Evolutionary conservation across 2,329 filamentous ascomycete genomes (phyloP).

Genomic region (Diplodia intermedia): DNA sequence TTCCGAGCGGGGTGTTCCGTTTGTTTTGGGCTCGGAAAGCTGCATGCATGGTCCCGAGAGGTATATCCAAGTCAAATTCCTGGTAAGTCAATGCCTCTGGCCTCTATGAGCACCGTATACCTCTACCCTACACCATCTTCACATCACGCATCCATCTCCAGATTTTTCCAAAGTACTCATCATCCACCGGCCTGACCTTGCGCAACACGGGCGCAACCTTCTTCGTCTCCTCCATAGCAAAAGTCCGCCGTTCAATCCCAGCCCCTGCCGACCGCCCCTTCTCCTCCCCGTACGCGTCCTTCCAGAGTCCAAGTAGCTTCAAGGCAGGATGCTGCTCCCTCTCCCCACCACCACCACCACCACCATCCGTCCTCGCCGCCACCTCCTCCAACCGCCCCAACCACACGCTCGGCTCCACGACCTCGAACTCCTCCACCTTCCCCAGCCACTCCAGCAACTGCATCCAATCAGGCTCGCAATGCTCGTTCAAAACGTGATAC

Average conservation of each 20-base stretch:
- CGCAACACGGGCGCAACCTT: conserved; percentile 46
- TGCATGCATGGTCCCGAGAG: no score
- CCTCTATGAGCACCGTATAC: no score
- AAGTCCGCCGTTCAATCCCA: conserved; percentile 35
- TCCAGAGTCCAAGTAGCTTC: conserved; percentile 60
- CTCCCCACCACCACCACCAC: not conserved
- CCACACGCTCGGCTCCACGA: conserved; percentile 54
- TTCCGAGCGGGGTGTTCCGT: no score
- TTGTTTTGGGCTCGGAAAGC: no score
- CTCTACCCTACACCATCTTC: not conserved
- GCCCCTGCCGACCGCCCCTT: not conserved
- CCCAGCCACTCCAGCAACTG: conserved; percentile 57
- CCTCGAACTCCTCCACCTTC: conserved; percentile 48
- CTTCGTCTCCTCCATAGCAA: conserved; percentile 47
- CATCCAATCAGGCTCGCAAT: conserved; percentile 53
- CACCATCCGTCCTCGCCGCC: conserved; percentile 6
- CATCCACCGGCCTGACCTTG: conserved; percentile 50
- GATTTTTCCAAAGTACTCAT: conserved; percentile 53
- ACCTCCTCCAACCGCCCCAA: conserved; percentile 48
- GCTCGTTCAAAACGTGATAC: conserved; percentile 59
- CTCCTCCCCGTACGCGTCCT: conserved; percentile 38
- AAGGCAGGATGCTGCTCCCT: conserved; percentile 53
- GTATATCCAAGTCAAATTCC: no score
- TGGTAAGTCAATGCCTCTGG: no score
- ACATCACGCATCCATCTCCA: conserved; percentile 48